Conservation (phyloP, 2,329 filamentous ascomycete species). For the Trichoderma aggressivum region DNA sequence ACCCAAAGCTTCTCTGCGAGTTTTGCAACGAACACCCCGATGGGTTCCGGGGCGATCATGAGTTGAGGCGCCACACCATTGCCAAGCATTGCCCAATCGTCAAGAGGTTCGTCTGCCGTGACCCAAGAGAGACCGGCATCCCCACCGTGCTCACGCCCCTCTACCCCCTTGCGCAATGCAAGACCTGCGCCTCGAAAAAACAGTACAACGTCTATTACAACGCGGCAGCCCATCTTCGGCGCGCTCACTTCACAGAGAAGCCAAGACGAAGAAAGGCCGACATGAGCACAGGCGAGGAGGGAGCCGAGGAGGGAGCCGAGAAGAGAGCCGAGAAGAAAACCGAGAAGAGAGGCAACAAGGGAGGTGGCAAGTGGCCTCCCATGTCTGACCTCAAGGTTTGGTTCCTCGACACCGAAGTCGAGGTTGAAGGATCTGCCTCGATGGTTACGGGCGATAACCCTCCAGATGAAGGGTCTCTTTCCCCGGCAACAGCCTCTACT, state of each 20-base stretch:
- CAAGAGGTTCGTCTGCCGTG: slow-evolving; percentile 57
- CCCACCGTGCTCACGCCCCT: slow-evolving; percentile 47
- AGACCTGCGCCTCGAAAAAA: slow-evolving; percentile 73
- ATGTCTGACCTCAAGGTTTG: slow-evolving; percentile 58
- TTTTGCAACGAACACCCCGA: slow-evolving; percentile 69
- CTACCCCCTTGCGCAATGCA: slow-evolving; percentile 73
- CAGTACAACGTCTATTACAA: slow-evolving; percentile 92
- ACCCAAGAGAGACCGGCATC: slow-evolving; percentile 44
- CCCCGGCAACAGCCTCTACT: slow-evolving; percentile 15
- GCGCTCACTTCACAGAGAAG: slow-evolving; percentile 79
- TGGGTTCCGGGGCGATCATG: slow-evolving; percentile 84
- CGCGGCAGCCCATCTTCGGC: slow-evolving; percentile 82
- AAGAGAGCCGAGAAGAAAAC: no score
- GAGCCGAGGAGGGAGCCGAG: slow-evolving; percentile 53
- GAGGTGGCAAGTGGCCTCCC: slow-evolving; percentile 52
- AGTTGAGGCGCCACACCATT: slow-evolving; percentile 66
- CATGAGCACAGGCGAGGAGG: slow-evolving; percentile 43
- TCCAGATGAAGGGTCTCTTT: neutral
- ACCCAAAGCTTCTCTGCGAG: slow-evolving; percentile 67
- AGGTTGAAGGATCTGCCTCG: neutral
- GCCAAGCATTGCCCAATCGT: slow-evolving; percentile 59
- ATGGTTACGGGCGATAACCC: neutral
- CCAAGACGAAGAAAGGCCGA: slow-evolving; percentile 44
- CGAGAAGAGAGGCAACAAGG: slow-evolving; percentile 55
- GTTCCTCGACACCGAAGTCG: slow-evolving; percentile 50